Evolutionary conservation across 805 yeast genomes (phyloP), one percentile per base, ranked within the genome.

Genomic region (Sugiyamaella qingdaonensis): DNA sequence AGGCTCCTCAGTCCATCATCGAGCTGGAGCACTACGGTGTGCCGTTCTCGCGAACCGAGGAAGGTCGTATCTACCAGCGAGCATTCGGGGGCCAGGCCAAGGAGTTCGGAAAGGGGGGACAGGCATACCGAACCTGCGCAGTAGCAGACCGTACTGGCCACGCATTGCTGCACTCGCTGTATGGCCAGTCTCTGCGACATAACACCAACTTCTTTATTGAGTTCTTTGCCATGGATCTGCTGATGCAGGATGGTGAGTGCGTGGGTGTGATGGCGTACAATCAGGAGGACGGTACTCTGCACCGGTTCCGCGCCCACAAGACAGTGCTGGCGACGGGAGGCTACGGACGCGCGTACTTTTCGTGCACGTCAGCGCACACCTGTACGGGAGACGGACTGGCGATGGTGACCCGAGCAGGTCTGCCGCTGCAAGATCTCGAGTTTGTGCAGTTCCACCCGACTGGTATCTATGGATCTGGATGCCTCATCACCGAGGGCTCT

Each of bases 61-160:
- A 88, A 69, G 99, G 99, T 61, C 82, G 94, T 70, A 92, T 92
- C 68, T 92, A 92, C 76, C 99, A 92, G 78, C 86, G 99, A 77
- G 99, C 99, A 47, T 92, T 92, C 69, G 99, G 99, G 71, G 99
- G 99, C 69, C 99, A 92, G 76, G 76, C 96, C 58, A 88, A 80
- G 73, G 95, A 94, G 62, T 89, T 76, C 73, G 99, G 99, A 70
- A 90, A 94, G 71, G 97, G 96, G 69, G 99, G 99, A 57, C 99
- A 92, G 77, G 98, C 98, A 53, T 92, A 94, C 80, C 86, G 99
- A 79, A 92, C 98, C 54, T 92, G 98, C 78, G 99, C 99, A 39
- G 99, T 94, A 49, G 99, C 99, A 51, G 99, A 92, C 77, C 85
- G 99, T 80, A 92, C 99, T 48, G 99, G 99, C 54, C 99, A 92